Evolutionary conservation across 2,329 filamentous ascomycete genomes (phyloP).

Genomic region (Aureobasidium vineae): DNA sequence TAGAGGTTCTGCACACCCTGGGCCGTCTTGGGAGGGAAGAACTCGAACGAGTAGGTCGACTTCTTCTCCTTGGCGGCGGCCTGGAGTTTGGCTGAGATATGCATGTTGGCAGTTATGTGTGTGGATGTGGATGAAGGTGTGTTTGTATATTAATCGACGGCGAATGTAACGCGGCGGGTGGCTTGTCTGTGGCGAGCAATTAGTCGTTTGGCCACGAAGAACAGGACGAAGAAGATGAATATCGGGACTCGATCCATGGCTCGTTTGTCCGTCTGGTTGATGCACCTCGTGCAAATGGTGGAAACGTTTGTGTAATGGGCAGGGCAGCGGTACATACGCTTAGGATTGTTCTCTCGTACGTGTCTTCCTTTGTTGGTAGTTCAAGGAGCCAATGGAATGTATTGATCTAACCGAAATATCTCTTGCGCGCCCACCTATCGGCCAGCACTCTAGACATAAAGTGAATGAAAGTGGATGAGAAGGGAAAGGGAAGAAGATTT

Average conservation of each 20-base stretch:
- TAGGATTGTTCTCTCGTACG: conserved; percentile 22
- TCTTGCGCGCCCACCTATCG: conserved; percentile 50
- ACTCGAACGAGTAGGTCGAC: conserved; percentile 97
- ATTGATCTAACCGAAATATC: conserved; percentile 45
- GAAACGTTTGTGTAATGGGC: conserved; percentile 1
- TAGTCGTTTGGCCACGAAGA: conserved; percentile 15
- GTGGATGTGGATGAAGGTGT: background rate
- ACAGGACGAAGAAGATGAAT: conserved; percentile 23
- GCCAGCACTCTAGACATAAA: conserved; percentile 46
- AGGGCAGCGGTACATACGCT: background rate
- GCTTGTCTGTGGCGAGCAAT: conserved; percentile 11
- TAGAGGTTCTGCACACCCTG: conserved; percentile 99
- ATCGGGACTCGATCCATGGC: conserved; percentile 19
- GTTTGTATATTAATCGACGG: conserved; percentile 1
- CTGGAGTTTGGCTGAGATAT: conserved; percentile 88
- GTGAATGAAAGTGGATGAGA: conserved; percentile 1
- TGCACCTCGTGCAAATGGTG: background rate
- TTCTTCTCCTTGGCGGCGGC: conserved; percentile 75
- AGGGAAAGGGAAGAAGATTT: conserved; percentile 3
- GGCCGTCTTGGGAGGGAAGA: conserved; percentile 96
- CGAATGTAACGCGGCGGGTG: background rate
- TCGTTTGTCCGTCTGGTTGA: background rate
- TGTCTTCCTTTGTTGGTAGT: conserved; percentile 5
- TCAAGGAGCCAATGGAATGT: background rate
- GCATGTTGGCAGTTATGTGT: conserved; percentile 62